Evolutionary conservation across 2,329 filamentous ascomycete genomes (phyloP), one percentile per base, ranked within the genome.

Genomic region (Aspergillus niger): DNA sequence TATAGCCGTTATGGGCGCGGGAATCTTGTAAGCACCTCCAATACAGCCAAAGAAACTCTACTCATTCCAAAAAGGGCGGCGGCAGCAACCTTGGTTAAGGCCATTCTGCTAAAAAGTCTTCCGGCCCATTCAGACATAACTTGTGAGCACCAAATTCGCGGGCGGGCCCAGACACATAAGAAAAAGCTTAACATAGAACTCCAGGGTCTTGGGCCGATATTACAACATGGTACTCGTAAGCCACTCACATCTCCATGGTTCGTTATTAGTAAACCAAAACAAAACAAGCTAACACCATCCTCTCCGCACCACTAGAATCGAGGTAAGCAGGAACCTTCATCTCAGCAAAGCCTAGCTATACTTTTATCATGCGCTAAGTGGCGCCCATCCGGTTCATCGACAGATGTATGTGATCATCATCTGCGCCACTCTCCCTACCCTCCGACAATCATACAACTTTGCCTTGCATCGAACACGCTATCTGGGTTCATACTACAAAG

Each of bases 161-260:
- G 0, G 32, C 32, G 11, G 32, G 32, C 32, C 32, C 32, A 36
- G 32, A 36, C 32, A 36, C 11, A 15, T 11, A 36, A 36, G 32
- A 36, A 8, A 10, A 30, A 22, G 2, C 5, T n/a, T 60, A 36
- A 59, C 22, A 13, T 5, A 3, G 10, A 2, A 15, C 3, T 28
- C 8, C 20, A 65, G 61, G 54, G 52, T 61, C 63, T 15, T 65
- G 61, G 63, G 61, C 63, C 10, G 55, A 52, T 4, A 63, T 65
- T 24, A 61, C 63, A 4, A 61, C 55, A n/a, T 65, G 63, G 63
- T 61, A 65, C 17, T 57, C 60, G 60, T 64, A 60, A 55, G 62
- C 58, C 17, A 44, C 8, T 3, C 3, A 13, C 4, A 7, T 13
- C 32, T 13, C 32, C 32, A 36, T 36, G 32, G 32, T 36, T 36